Percentiles rank a stretch among this genome's conserved stretches.
Conservation (phyloP, 108 stramenopile genomes). For the Nitzschia inconspicua region DNA sequence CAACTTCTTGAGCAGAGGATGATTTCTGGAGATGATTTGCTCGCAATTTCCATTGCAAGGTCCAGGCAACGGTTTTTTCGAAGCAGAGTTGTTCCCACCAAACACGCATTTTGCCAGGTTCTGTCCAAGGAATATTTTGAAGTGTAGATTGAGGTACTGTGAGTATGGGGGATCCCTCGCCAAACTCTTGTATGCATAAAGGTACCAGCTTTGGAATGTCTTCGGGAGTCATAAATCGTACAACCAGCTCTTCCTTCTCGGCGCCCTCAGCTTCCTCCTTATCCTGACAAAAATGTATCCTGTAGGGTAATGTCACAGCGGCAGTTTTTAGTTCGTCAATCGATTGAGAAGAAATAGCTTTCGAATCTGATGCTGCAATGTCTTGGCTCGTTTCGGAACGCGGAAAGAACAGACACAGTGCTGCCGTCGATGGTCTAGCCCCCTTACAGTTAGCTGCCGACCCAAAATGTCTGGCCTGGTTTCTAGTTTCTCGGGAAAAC, state of each 20-base stretch:
- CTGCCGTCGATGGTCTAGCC: too few species aligned
- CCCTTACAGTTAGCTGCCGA: too few species aligned
- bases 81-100: constrained; percentile 26
- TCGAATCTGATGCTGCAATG: too few species aligned
- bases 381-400: too few species aligned
- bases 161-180: not conserved
- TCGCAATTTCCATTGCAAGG: constrained; percentile 20
- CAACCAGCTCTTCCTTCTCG: not conserved
- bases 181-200: constrained; percentile 38
- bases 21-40: not conserved
- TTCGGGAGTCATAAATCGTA: constrained; percentile 22
- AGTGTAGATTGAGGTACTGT: not conserved
- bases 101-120: constrained; percentile 9
- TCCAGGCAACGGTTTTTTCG: constrained; percentile 3
- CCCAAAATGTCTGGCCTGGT: too few species aligned
- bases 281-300: too few species aligned
- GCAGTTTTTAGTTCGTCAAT: too few species aligned
- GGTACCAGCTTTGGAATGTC: constrained; percentile 21
- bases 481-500: too few species aligned
- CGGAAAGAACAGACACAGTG: too few species aligned
- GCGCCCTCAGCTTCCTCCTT: too few species aligned
- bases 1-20: not conserved
- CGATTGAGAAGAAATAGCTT: too few species aligned
- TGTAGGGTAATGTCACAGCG: too few species aligned
- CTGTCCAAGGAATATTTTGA: not conserved